Percentiles rank a stretch among this genome's conserved stretches.
These are phyloP conservation scores for Sclerotinia glacialis DNA, from an alignment of 2,329 filamentous ascomycete genomes.

Conservation along the genomic window DNA sequence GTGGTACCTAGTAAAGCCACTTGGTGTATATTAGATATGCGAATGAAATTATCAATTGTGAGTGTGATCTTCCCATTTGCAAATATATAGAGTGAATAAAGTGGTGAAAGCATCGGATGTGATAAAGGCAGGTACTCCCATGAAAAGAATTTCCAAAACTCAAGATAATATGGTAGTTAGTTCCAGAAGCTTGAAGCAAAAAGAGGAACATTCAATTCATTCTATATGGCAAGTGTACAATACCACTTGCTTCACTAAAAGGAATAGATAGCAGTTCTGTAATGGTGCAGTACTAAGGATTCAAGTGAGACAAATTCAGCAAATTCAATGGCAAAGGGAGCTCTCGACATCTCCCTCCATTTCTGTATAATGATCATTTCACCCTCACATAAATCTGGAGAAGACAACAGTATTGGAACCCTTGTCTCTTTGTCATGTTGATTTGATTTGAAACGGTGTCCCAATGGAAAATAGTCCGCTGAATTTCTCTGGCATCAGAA, in stretches of 20 bases:
- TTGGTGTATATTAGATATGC: neutral
- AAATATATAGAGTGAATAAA: neutral
- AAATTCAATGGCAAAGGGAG: neutral
- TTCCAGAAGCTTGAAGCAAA: neutral
- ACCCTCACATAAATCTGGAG: neutral
- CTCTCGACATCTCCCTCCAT: neutral
- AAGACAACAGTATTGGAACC: neutral
- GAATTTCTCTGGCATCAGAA: neutral
- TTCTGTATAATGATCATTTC: neutral
- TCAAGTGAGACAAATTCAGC: neutral
- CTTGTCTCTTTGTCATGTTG: neutral
- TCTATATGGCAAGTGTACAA: neutral
- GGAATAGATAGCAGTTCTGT: neutral
- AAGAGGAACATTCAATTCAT: neutral
- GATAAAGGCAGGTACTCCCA: constrained; percentile 7
- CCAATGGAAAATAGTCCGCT: neutral
- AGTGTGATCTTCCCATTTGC: neutral
- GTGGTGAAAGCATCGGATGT: neutral
- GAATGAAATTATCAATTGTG: neutral
- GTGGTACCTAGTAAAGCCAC: neutral
- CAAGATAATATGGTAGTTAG: neutral
- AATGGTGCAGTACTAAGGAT: neutral
- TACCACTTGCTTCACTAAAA: neutral
- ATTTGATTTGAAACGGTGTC: neutral
- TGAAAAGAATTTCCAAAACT: neutral